A percentile compares a stretch with the other conserved stretches of the same genome.
Conservation (phyloP, 495 filamentous ascomycete genomes). For the Daldinia loculata region DNA sequence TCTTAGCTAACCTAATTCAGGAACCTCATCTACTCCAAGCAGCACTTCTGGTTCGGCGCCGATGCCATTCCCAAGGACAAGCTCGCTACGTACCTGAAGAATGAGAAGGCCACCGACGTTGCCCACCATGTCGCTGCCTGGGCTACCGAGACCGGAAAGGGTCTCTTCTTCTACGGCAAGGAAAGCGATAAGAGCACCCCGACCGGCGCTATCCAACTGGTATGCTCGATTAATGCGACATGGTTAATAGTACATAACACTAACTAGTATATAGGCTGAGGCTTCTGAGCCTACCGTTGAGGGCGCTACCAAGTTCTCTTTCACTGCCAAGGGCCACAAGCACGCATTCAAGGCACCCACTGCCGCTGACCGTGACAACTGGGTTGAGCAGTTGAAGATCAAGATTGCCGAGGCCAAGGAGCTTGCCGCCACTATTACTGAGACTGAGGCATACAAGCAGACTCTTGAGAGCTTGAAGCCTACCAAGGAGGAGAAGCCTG, state of each 20-base stretch:
- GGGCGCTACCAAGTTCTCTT: slow-evolving; percentile 78
- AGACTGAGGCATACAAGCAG: slow-evolving; percentile 81
- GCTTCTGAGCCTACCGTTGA: slow-evolving; percentile 79
- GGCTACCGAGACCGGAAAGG: slow-evolving; percentile 93
- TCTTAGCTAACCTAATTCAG: slow-evolving; percentile 44
- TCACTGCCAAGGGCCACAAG: slow-evolving; percentile 86
- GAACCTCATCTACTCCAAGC: slow-evolving; percentile 60
- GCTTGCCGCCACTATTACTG: slow-evolving; percentile 69
- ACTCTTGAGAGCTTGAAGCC: slow-evolving; percentile 77
- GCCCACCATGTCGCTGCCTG: slow-evolving; percentile 85
- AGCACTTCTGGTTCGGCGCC: slow-evolving; percentile 89
- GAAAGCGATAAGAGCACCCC: slow-evolving; percentile 81
- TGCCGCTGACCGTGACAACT: slow-evolving; percentile 84
- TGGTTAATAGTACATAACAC: neutral
- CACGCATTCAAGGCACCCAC: slow-evolving; percentile 84
- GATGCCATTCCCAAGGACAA: slow-evolving; percentile 80
- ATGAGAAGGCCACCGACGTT: slow-evolving; percentile 81
- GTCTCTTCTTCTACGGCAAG: slow-evolving; percentile 93
- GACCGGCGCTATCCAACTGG: slow-evolving; percentile 83
- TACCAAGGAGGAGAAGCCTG: slow-evolving; percentile 58
- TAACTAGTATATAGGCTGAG: slow-evolving; percentile 69
- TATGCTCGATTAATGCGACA: slow-evolving; percentile 53
- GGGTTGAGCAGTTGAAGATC: slow-evolving; percentile 79
- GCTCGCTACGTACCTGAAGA: slow-evolving; percentile 76
- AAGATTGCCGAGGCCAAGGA: slow-evolving; percentile 83